Conservation (phyloP, 2,329 filamentous ascomycete species). For the Phyllosticta citribraziliensis region DNA sequence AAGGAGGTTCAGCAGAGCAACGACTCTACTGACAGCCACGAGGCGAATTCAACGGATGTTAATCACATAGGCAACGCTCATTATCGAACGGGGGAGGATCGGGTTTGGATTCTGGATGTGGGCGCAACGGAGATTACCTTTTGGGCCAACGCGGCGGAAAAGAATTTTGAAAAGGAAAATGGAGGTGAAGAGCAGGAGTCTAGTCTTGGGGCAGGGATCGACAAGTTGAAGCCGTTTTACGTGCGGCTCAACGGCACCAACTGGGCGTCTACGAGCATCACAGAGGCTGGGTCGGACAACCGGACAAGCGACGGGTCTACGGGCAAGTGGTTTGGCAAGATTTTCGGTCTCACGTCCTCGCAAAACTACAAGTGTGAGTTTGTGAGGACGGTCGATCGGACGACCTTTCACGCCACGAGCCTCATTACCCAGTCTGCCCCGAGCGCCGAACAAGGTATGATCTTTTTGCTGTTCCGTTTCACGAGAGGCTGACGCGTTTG, state of each 20-base stretch:
- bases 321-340: conserved; percentile 59
- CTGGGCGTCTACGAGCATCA: conserved; percentile 70
- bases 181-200: conserved; percentile 28
- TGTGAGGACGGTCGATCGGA: conserved; percentile 55
- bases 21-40: conserved; percentile 61
- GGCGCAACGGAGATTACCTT: conserved; percentile 70
- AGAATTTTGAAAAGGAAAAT: conserved; percentile 24
- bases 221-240: conserved; percentile 65
- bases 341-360: conserved; percentile 57
- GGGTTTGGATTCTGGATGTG: conserved; percentile 75
- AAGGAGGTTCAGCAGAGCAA: conserved; percentile 70
- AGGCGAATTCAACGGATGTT: conserved; percentile 65
- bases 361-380: conserved; percentile 75
- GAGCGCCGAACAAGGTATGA: conserved; percentile 46
- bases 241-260: conserved; percentile 68
- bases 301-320: conserved; percentile 35
- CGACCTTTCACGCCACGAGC: conserved; percentile 61
- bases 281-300: conserved; percentile 37
- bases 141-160: conserved; percentile 28
- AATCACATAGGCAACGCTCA: conserved; percentile 68
- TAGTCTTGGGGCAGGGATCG: conserved; percentile 41
- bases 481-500: conserved; percentile 1
- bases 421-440: conserved; percentile 56
- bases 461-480: background rate
- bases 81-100: conserved; percentile 53